phyloP scores from a whole-genome alignment of 2,329 filamentous ascomycete genomes.

The Ascochyta fabae region DNA sequence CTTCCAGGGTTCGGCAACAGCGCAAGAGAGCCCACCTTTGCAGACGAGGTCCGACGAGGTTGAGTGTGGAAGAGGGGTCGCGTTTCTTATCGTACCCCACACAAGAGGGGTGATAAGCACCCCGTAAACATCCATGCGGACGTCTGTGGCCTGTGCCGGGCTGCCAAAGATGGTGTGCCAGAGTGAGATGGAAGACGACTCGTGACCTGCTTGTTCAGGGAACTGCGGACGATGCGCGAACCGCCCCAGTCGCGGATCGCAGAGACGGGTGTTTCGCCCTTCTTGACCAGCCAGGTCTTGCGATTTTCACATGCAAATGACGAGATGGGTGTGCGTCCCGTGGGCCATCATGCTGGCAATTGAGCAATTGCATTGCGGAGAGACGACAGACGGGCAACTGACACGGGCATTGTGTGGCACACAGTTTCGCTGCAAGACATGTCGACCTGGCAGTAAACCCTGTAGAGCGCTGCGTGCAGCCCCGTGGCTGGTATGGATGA shows the following conservation, averaged over 20 bases:
- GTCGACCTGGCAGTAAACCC: conserved; percentile 34
- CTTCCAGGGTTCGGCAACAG: conserved; percentile 12
- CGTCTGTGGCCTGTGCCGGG: conserved; percentile 13
- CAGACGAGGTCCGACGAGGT: not conserved
- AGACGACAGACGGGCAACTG: conserved; percentile 25
- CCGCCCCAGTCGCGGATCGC: conserved; percentile 17
- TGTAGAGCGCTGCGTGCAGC: conserved; percentile 35
- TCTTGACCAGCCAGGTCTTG: conserved; percentile 34
- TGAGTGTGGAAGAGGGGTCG: conserved; percentile 8
- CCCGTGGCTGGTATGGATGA: conserved; percentile 39
- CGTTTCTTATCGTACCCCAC: conserved; percentile 1
- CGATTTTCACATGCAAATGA: conserved; percentile 41
- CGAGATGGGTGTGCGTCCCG: conserved; percentile 15
- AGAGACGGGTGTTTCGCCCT: conserved; percentile 21
- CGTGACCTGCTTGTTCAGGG: conserved; percentile 15
- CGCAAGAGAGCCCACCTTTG: conserved; percentile 5
- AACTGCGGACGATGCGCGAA: conserved; percentile 9
- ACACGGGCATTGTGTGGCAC: conserved; percentile 32
- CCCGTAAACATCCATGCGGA: conserved; percentile 17
- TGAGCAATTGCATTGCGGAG: conserved; percentile 28
- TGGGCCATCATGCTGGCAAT: conserved; percentile 21
- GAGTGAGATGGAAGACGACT: conserved; percentile 5
- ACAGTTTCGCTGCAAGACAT: conserved; percentile 39
- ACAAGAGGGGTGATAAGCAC: conserved; percentile 13
- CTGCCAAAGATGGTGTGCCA: conserved; percentile 14